These are phyloP conservation scores for Fusarium luffae DNA, from an alignment of 2,329 filamentous ascomycete species.

Conservation along the genomic window DNA sequence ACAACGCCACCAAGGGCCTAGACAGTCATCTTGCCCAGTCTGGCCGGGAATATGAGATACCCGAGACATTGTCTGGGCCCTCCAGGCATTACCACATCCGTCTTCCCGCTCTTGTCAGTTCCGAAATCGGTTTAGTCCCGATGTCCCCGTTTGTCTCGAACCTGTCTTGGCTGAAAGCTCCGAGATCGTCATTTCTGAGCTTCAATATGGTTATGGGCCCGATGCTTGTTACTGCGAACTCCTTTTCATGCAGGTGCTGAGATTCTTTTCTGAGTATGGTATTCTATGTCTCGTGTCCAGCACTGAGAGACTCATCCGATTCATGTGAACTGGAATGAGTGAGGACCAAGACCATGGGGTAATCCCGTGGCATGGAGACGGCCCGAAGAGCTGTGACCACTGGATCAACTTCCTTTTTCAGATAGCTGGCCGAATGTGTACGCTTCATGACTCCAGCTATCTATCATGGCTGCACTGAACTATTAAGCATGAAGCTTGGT, in stretches of 20 bases:
- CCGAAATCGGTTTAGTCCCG: slow-evolving; percentile 3
- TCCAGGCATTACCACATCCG: slow-evolving; percentile 6
- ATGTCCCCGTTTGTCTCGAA: background rate
- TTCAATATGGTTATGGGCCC: rapidly evolving
- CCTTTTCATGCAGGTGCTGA: background rate
- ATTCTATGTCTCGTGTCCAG: too few relatives aligned
- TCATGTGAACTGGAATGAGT: background rate
- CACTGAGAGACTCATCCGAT: background rate
- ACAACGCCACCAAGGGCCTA: background rate
- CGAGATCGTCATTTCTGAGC: background rate
- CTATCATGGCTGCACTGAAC: background rate
- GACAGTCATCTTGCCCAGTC: background rate
- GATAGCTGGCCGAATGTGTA: background rate
- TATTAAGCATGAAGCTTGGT: background rate
- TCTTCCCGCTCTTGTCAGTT: background rate
- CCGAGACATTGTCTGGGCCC: slow-evolving; percentile 9
- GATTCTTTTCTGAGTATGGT: too few relatives aligned
- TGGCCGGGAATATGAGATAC: background rate
- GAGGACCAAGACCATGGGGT: background rate
- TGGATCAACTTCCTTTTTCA: background rate
- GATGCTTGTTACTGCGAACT: rapidly evolving
- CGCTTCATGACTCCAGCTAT: background rate
- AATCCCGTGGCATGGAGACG: background rate
- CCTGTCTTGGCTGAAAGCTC: background rate
- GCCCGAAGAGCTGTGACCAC: background rate